phyloP scores from a whole-genome alignment of 345 rosid species.

The Dipteronia sinensis region DNA sequence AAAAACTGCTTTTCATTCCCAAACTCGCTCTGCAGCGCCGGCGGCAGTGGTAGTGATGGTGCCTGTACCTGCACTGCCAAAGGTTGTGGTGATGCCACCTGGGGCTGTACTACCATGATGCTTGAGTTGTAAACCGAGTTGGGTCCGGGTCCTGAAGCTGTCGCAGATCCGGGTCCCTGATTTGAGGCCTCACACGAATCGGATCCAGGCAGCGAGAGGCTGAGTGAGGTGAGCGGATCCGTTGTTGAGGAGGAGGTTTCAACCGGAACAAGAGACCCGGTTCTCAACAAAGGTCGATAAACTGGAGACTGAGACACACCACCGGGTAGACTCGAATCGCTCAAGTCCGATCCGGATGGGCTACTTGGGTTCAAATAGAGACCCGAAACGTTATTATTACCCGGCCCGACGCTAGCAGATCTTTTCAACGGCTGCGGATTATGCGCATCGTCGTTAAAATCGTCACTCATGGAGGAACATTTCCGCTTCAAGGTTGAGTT shows the following conservation, averaged over 20 bases:
- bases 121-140: constrained; percentile 6
- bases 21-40: background rate
- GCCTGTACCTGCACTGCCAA: background rate
- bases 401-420: constrained; percentile 63
- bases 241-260: constrained; percentile 41
- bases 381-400: constrained; percentile 39
- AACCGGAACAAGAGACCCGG: constrained; percentile 37
- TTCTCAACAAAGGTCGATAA: constrained; percentile 41
- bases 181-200: constrained; percentile 9
- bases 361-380: constrained; percentile 56
- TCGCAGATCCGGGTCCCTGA: constrained; percentile 10
- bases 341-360: constrained; percentile 69
- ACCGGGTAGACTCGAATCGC: constrained; percentile 61
- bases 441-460: constrained; percentile 26
- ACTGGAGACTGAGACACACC: constrained; percentile 42
- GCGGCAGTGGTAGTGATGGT: too few relatives aligned
- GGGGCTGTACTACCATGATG: constrained; percentile 4
- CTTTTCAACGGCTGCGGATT: constrained; percentile 57
- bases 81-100: constrained; percentile 9
- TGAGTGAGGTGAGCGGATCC: constrained; percentile 60
- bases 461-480: constrained; percentile 46
- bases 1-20: constrained; percentile 57
- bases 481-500: constrained; percentile 79
- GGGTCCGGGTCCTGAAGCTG: constrained; percentile 16
- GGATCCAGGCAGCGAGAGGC: constrained; percentile 73